Evolutionary conservation across 2,329 filamentous ascomycete species (phyloP).

Genomic region (Seiridium unicorne): DNA sequence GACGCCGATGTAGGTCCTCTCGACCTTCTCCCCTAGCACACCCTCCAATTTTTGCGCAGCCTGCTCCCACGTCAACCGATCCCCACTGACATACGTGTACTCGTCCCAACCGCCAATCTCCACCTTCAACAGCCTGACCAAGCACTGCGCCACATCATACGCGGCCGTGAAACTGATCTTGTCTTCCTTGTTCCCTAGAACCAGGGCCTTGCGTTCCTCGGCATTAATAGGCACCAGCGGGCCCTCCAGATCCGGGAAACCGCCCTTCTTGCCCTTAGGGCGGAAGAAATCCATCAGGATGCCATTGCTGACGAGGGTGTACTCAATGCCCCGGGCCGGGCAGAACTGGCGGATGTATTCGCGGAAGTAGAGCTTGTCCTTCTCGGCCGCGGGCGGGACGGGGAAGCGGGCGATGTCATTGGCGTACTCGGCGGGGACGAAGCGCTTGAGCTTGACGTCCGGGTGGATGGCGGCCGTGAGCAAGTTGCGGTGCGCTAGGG

Average conservation of each 20-base stretch:
- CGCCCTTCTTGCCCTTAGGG: background rate
- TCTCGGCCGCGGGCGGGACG: background rate
- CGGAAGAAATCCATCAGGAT: constrained; percentile 1
- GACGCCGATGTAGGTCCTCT: background rate
- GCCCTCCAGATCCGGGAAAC: background rate
- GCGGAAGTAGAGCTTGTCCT: background rate
- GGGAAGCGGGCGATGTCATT: background rate
- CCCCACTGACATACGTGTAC: background rate
- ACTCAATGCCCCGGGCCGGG: background rate
- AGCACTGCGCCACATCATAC: background rate
- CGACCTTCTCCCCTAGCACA: background rate
- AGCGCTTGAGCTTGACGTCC: background rate
- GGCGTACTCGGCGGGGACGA: background rate
- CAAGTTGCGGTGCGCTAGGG: background rate
- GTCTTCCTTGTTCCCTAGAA: background rate
- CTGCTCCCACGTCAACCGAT: background rate
- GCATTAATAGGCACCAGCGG: background rate
- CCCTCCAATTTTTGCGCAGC: background rate
- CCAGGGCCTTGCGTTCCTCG: background rate
- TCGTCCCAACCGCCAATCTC: background rate
- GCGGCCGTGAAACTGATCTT: background rate
- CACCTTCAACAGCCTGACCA: background rate
- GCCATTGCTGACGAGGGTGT: background rate
- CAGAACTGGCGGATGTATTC: background rate
- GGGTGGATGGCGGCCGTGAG: background rate